Conservation (phyloP, 2,329 filamentous ascomycete species). For the Chaetomium sp. region DNA sequence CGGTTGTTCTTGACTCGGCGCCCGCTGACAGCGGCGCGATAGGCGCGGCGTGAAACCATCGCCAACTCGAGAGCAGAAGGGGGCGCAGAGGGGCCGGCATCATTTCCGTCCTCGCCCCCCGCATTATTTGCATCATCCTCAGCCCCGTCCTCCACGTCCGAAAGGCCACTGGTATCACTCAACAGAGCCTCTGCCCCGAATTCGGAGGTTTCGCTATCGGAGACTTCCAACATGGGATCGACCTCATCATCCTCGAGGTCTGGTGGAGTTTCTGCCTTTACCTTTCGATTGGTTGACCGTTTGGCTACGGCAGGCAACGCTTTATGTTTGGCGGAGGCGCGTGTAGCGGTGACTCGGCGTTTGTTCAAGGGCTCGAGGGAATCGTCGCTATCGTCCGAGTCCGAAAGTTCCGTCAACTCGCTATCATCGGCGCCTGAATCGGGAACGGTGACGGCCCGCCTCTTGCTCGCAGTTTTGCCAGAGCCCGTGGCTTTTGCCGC, state of each 20-base stretch:
- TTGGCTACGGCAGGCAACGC: neutral
- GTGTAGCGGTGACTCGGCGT: neutral
- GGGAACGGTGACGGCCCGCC: constrained; percentile 15
- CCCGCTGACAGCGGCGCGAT: constrained; percentile 33
- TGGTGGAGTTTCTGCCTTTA: neutral
- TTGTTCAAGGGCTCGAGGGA: constrained; percentile 13
- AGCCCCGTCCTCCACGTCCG: constrained; percentile 13
- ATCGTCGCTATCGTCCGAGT: constrained; percentile 24
- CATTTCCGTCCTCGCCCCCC: constrained; percentile 41
- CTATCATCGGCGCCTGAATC: constrained; percentile 24
- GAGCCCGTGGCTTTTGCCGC: neutral
- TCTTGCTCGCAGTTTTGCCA: constrained; percentile 12
- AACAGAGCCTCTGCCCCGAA: constrained; percentile 10
- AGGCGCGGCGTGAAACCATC: constrained; percentile 42
- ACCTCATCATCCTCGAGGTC: constrained; percentile 20
- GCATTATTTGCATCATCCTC: constrained; percentile 36
- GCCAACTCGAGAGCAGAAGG: constrained; percentile 24
- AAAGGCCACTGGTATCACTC: constrained; percentile 15
- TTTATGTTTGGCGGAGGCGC: constrained; percentile 9
- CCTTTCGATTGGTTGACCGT: neutral
- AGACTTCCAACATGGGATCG: neutral
- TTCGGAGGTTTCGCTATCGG: constrained; percentile 15
- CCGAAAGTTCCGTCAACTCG: constrained; percentile 2
- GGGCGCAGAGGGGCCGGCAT: constrained; percentile 3
- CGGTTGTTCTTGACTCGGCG: constrained; percentile 53